phyloP scores from a whole-genome alignment of 768 basidiomycete genomes.

The Paxillus involutus region DNA sequence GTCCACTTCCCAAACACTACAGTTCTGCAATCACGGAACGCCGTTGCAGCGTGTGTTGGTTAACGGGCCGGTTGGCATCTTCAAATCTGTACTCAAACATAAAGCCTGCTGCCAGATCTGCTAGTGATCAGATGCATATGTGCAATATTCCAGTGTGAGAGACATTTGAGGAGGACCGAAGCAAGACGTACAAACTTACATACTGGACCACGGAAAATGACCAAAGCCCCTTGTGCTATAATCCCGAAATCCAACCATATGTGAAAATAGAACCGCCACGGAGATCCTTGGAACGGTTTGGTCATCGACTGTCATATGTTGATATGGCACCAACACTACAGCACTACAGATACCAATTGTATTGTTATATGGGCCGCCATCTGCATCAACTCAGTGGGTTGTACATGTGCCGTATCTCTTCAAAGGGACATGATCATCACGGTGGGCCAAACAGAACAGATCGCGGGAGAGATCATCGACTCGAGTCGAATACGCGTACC shows the following conservation, averaged over 20 bases:
- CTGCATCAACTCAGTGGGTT: not conserved
- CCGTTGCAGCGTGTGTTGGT: not conserved
- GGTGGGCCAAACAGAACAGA: not conserved
- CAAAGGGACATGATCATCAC: not conserved
- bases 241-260: conserved; percentile 12
- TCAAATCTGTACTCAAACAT: not conserved
- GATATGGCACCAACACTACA: not conserved
- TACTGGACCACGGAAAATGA: conserved; percentile 19
- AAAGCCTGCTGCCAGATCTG: not conserved
- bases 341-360: not conserved
- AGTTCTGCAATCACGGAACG: not conserved
- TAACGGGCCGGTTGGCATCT: not conserved
- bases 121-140: not conserved
- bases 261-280: conserved; percentile 12
- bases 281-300: not conserved
- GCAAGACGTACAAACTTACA: conserved; percentile 2
- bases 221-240: conserved; percentile 10
- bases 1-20: not conserved
- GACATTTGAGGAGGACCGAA: not conserved
- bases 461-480: conserved; percentile 3
- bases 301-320: too few species aligned
- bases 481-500: conserved; percentile 4
- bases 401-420: too few species aligned
- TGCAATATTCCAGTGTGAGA: not conserved
- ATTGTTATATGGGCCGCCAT: not conserved